phyloP scores from a whole-genome alignment of 225 moss, liverwort and hornwort species.

The Lunularia cruciata region DNA sequence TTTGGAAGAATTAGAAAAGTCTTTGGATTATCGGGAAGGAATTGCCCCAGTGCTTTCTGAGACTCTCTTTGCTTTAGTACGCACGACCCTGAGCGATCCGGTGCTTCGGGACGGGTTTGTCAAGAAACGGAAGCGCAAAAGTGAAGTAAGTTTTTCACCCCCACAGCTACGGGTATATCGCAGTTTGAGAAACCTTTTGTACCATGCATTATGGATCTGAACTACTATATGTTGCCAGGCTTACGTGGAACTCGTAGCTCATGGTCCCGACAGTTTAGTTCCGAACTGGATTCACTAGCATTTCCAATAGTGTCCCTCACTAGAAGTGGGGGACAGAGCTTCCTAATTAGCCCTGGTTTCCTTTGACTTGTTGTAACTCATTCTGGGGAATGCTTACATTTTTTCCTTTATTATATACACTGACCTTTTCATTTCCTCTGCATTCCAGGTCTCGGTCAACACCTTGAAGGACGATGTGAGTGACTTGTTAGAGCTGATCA shows the following conservation, averaged over 20 bases:
- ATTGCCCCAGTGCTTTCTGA: conserved; percentile 78
- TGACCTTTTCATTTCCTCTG: no score
- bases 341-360: no score
- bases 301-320: not conserved
- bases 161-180: not conserved
- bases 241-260: no score
- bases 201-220: not conserved
- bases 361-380: no score
- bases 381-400: no score
- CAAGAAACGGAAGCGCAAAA: conserved; percentile 82
- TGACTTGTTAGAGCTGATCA: conserved; percentile 83
- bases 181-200: not conserved
- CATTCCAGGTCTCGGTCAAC: conserved; percentile 41
- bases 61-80: conserved; percentile 73
- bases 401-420: no score
- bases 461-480: conserved; percentile 94
- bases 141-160: conserved; percentile 54
- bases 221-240: conserved; percentile 26
- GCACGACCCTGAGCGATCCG: conserved; percentile 75
- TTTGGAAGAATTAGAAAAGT: conserved; percentile 91
- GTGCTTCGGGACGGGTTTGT: conserved; percentile 77
- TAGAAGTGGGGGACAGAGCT: no score
- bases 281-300: not conserved
- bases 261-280: no score
- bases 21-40: conserved; percentile 86